Percentiles rank a stretch among this genome's conserved stretches.
These are phyloP conservation scores for Voacanga thouarsii DNA, from an alignment of 257 asterid species.

Conservation along the genomic window DNA sequence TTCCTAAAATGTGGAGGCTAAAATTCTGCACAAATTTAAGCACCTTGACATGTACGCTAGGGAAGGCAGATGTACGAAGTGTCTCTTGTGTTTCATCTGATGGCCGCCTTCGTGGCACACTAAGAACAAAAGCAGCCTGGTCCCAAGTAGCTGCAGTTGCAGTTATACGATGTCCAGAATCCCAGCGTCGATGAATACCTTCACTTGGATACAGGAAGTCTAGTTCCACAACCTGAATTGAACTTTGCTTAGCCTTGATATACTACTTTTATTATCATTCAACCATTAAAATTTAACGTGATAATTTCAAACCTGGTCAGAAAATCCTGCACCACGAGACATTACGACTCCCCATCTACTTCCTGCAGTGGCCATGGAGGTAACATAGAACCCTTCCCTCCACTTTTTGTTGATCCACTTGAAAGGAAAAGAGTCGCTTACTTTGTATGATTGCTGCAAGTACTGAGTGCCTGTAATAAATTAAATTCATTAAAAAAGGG, in stretches of 20 bases:
- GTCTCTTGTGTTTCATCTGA: slow-evolving; percentile 85
- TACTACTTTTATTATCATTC: background rate
- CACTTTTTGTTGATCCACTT: slow-evolving; percentile 96
- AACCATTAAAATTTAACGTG: background rate
- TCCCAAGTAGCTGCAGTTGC: slow-evolving; percentile 75
- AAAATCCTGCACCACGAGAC: slow-evolving; percentile 79
- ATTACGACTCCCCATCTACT: slow-evolving; percentile 74
- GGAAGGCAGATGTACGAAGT: slow-evolving; percentile 80
- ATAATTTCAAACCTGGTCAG: slow-evolving; percentile 60
- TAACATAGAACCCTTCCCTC: slow-evolving; percentile 77
- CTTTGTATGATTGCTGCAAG: slow-evolving; percentile 81
- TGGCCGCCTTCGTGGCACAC: slow-evolving; percentile 60
- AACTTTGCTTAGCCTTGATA: background rate
- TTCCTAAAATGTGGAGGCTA: background rate
- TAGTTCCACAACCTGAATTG: slow-evolving; percentile 67
- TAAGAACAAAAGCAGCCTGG: slow-evolving; percentile 68
- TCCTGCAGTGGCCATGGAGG: slow-evolving; percentile 88
- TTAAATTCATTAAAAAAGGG: slow-evolving; percentile 10
- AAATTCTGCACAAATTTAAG: background rate
- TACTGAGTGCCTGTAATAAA: slow-evolving; percentile 59
- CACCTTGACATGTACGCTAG: slow-evolving; percentile 74
- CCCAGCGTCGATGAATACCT: slow-evolving; percentile 87
- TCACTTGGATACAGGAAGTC: slow-evolving; percentile 90
- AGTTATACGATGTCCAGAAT: slow-evolving; percentile 69
- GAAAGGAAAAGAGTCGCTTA: slow-evolving; percentile 80